Conservation (phyloP, 2,329 filamentous ascomycete genomes). For the Fonsecaea multimorphosa region DNA sequence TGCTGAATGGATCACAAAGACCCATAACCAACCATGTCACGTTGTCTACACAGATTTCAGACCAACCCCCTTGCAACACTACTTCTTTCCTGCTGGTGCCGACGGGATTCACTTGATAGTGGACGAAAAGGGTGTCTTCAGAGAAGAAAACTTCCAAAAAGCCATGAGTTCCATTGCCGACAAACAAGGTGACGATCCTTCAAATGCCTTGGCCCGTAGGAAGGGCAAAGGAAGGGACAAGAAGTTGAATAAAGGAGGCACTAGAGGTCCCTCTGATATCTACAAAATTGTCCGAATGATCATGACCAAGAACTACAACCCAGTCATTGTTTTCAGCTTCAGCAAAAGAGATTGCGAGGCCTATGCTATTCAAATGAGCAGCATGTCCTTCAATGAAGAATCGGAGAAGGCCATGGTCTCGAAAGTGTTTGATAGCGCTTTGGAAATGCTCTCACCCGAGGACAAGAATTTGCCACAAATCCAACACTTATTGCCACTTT, state of each 20-base stretch:
- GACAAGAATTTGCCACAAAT: slow-evolving; percentile 91
- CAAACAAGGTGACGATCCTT: slow-evolving; percentile 82
- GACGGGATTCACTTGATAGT: slow-evolving; percentile 94
- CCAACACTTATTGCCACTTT: slow-evolving; percentile 81
- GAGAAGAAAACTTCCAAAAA: slow-evolving; percentile 96
- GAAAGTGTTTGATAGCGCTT: slow-evolving; percentile 91
- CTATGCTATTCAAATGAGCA: slow-evolving; percentile 83
- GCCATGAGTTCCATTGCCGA: slow-evolving; percentile 90
- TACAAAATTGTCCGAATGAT: slow-evolving; percentile 99
- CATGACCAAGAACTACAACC: slow-evolving; percentile 95
- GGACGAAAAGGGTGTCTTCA: slow-evolving; percentile 94
- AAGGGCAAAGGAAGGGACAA: slow-evolving; percentile 93
- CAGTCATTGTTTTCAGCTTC: slow-evolving; percentile 99
- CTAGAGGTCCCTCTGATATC: slow-evolving; percentile 76
- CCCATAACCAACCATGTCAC: slow-evolving; percentile 95
- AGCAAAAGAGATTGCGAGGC: slow-evolving; percentile 96
- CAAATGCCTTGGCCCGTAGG: slow-evolving; percentile 76
- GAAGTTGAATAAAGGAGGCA: slow-evolving; percentile 86
- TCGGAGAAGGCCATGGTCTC: slow-evolving; percentile 93
- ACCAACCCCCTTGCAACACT: slow-evolving; percentile 94
- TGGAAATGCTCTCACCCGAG: slow-evolving; percentile 89
- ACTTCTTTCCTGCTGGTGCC: slow-evolving; percentile 92
- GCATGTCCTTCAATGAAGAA: slow-evolving; percentile 92
- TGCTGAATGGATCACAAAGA: slow-evolving; percentile 98
- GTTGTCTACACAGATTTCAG: slow-evolving; percentile 99